phyloP scores from a whole-genome alignment of 441 rosid genomes.

The Raphanus hybrid region DNA sequence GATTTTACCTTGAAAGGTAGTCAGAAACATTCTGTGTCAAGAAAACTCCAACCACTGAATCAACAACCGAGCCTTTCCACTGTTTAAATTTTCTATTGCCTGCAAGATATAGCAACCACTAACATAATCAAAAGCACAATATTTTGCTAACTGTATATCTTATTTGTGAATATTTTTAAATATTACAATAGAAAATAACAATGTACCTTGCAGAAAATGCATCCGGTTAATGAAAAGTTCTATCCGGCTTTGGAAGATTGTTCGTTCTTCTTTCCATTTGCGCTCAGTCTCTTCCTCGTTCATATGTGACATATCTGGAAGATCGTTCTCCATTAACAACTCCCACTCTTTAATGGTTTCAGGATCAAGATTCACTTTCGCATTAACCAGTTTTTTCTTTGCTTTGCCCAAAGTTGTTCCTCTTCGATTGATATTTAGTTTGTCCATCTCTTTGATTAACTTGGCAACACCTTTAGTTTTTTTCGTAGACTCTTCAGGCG shows the following conservation, averaged over 20 bases:
- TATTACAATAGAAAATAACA: background rate
- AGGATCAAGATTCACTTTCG: conserved; percentile 50
- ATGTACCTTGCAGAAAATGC: conserved; percentile 57
- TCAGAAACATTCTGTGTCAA: conserved; percentile 71
- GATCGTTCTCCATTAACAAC: conserved; percentile 48
- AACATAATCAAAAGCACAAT: background rate
- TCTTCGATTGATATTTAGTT: conserved; percentile 30
- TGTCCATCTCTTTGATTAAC: conserved; percentile 27
- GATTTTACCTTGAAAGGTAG: conserved; percentile 61
- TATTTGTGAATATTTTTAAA: background rate
- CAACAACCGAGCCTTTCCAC: conserved; percentile 74
- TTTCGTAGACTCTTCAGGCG: background rate
- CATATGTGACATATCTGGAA: conserved; percentile 21
- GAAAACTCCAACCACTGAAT: conserved; percentile 65
- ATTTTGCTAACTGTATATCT: background rate
- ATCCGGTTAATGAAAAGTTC: conserved; percentile 54
- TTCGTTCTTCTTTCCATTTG: conserved; percentile 53
- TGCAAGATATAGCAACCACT: conserved; percentile 12
- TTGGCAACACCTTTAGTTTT: conserved; percentile 1
- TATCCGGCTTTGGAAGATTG: conserved; percentile 41
- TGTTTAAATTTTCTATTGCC: conserved; percentile 66
- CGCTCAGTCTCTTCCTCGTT: conserved; percentile 39
- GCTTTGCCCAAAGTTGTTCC: conserved; percentile 14
- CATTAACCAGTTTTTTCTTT: conserved; percentile 23
- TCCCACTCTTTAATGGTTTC: conserved; percentile 57